Evolutionary conservation across 305 asterid genomes (phyloP), one percentile per base, ranked within the genome.

Genomic region (Andrographis paniculata): DNA sequence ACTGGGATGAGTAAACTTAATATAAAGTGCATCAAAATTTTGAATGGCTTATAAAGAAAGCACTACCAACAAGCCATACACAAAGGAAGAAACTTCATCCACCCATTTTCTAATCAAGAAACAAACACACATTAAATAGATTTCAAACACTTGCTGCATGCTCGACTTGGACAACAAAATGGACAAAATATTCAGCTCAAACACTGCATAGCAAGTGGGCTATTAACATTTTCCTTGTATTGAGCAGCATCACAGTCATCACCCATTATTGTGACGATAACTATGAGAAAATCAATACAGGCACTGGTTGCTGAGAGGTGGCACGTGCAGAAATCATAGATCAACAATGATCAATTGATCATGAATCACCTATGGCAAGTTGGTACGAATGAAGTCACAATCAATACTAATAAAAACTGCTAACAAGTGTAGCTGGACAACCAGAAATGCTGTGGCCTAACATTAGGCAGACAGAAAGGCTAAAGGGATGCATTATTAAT

Each of bases 1-100:
- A 70, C 39, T 41, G 45, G 17, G 1, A 21, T 33, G 27, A 63
- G 46, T 36, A 17, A 33, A 7, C 9, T 18, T 35, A 52, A 19
- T 42, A 28, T 15, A 20, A 40, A 17, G 24, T 6, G 35, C 41
- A 50, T 23, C 14, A 48, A 28, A 46, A 9, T 33, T 24, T 42
- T 15, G 36, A 44, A 36, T 17, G 33, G 39, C 7, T 23, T n/a
- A 44, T 45, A 20, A 11, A 17, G 27, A 18, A 56, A 24, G 16
- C 23, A 17, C 14, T 54, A 33, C 55, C 17, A 43, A 38, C 16
- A 52, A 33, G 10, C 7, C 10, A n/a, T n/a, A n/a, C n/a, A n/a
- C n/a, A n/a, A n/a, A n/a, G n/a, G n/a, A n/a, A n/a, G n/a, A n/a
- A n/a, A n/a, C n/a, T n/a, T n/a, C n/a, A n/a, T n/a, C n/a, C n/a